Conservation (phyloP, 2,329 filamentous ascomycete genomes). For the Penicillium crustosum region DNA sequence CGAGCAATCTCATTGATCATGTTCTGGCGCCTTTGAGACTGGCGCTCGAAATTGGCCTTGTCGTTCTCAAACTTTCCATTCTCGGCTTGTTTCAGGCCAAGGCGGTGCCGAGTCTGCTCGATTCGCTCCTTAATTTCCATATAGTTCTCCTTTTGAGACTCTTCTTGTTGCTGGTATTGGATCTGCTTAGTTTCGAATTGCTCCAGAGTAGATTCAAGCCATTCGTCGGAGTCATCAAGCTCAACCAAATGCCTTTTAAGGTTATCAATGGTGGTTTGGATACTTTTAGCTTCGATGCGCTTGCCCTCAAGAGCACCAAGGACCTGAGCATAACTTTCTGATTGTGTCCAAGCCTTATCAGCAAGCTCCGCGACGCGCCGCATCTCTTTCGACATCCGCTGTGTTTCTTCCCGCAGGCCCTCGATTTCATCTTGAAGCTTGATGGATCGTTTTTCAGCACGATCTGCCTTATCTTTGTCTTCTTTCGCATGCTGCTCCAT, state of each 20-base stretch:
- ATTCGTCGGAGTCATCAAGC: constrained; percentile 73
- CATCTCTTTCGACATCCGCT: constrained; percentile 54
- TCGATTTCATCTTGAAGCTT: constrained; percentile 64
- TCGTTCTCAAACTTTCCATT: constrained; percentile 78
- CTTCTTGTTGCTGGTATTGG: constrained; percentile 63
- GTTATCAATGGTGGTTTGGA: constrained; percentile 68
- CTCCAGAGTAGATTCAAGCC: constrained; percentile 68
- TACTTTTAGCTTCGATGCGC: constrained; percentile 68
- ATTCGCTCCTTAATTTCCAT: constrained; percentile 59
- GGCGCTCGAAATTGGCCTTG: constrained; percentile 80
- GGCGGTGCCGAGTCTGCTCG: constrained; percentile 45
- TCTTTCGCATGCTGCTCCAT: constrained; percentile 75
- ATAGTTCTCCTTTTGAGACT: constrained; percentile 64
- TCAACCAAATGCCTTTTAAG: constrained; percentile 72
- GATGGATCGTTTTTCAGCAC: constrained; percentile 64
- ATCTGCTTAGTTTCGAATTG: constrained; percentile 75
- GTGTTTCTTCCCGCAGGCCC: constrained; percentile 60
- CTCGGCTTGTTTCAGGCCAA: constrained; percentile 45
- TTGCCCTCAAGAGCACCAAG: constrained; percentile 75
- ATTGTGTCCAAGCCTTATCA: constrained; percentile 68
- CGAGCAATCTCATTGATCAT: constrained; percentile 77
- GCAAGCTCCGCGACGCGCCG: constrained; percentile 50
- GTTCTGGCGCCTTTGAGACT: constrained; percentile 67
- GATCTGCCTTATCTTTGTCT: constrained; percentile 81
- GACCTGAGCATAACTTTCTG: constrained; percentile 71